Evolutionary conservation across 345 rosid species (phyloP), one percentile per base, ranked within the genome.

Genomic region (Luvunga scandens): DNA sequence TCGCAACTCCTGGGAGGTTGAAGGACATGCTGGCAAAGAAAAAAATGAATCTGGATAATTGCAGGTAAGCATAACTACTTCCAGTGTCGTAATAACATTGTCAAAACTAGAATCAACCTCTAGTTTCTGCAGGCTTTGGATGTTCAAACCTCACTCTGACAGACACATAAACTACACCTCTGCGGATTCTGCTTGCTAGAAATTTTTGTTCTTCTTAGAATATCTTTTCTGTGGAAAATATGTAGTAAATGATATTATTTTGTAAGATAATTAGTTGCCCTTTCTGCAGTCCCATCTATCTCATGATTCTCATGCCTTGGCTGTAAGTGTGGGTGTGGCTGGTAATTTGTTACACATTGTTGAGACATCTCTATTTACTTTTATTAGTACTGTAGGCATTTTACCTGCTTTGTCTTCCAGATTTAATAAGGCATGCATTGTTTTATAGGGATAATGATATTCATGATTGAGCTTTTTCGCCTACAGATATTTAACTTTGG

Each of bases 1-100:
- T 95, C 74, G 98, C 98, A 7, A 95, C 98, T 50, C 98, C 98
- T 36, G 98, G 98, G 71, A 92, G 96, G 77, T 84, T 95, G 83
- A 95, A 95, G 89, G 98, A 95, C 81, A 89, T 95, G 98, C 91
- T 93, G 21, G 94, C 98, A 30, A 95, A 93, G 90, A 95, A 93
- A 78, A 93, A 93, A 82, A 93, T 92, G 99, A 95, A 57, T 85
- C 82, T 93, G 74, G 97, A 95, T 83, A 92, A 88, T 70, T 93
- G 98, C 95, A 91, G 98, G 98, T 93, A 76, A 27, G 45, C 71
- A 50, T 10, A 31, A 28, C 4, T 73, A 38, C 10, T 57, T 53
- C 25, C 30, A 31, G 2, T 61, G 28, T 73, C 14, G 2, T 33
- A 31, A 55, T 38, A 31, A 39, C 13, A 24, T 53, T 27, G 7